Evolutionary conservation across 164 flowering plant genomes (phyloP).

Genomic region (Hamamelis virginiana): DNA sequence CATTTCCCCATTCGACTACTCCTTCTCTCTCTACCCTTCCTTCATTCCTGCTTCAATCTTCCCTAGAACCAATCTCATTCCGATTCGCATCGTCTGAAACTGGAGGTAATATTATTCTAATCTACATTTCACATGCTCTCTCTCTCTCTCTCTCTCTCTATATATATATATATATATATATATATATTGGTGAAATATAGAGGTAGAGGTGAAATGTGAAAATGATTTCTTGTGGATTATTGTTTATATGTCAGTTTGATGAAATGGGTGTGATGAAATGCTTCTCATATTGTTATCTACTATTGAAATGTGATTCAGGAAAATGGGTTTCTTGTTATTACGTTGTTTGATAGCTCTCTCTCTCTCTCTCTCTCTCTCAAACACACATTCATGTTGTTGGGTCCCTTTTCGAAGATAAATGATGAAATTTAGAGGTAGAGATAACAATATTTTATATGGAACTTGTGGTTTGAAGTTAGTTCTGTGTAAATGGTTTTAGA

Average conservation of each 20-base stretch:
- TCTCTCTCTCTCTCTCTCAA: neutral
- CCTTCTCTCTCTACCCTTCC: neutral
- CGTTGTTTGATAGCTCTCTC: too few relatives aligned
- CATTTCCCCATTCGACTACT: neutral
- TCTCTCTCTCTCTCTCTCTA: neutral
- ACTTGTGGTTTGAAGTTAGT: too few relatives aligned
- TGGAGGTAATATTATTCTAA: constrained; percentile 10
- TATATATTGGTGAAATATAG: too few relatives aligned
- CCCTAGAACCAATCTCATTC: constrained; percentile 5
- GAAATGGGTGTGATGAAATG: neutral
- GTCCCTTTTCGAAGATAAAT: too few relatives aligned
- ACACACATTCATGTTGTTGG: too few relatives aligned
- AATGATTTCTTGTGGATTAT: too few relatives aligned
- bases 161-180: neutral
- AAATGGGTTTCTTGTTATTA: neutral
- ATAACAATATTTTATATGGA: too few relatives aligned
- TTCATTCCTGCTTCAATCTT: neutral
- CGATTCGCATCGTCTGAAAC: constrained; percentile 7
- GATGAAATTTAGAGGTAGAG: too few relatives aligned
- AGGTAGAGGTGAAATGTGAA: too few relatives aligned
- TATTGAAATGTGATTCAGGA: neutral
- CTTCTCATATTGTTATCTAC: neutral
- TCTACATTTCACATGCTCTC: neutral
- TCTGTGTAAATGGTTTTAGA: neutral
- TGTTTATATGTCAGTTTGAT: neutral